A percentile compares a stretch with the other conserved stretches of the same genome.
Conservation (phyloP, 2,329 filamentous ascomycete genomes). For the Cadophora sp. region DNA sequence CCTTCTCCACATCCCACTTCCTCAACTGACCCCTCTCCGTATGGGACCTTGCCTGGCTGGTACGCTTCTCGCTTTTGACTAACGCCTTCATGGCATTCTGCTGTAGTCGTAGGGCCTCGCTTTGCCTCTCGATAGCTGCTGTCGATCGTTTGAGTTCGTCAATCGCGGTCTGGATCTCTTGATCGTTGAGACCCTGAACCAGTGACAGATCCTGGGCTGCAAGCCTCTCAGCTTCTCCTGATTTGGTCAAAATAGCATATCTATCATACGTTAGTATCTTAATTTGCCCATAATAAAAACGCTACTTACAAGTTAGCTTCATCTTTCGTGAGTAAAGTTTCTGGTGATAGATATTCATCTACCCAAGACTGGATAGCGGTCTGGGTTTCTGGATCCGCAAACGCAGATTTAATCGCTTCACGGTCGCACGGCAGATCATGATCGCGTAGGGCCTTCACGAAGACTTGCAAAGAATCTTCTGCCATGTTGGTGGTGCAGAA, state of each 20-base stretch:
- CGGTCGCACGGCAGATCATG: constrained; percentile 43
- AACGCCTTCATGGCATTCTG: constrained; percentile 64
- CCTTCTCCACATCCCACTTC: constrained; percentile 51
- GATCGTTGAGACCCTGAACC: constrained; percentile 61
- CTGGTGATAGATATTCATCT: constrained; percentile 53
- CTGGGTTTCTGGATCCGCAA: constrained; percentile 36
- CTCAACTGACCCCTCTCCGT: constrained; percentile 50
- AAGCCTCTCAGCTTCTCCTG: constrained; percentile 56
- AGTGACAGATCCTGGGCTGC: constrained; percentile 54
- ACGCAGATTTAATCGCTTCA: constrained; percentile 39
- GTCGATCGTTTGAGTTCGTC: constrained; percentile 70
- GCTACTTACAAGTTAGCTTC: constrained; percentile 59
- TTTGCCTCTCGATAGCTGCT: constrained; percentile 68
- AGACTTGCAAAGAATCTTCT: constrained; percentile 35
- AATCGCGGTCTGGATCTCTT: constrained; percentile 66
- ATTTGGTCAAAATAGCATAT: constrained; percentile 57
- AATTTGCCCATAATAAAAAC: neutral
- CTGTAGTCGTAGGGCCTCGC: constrained; percentile 65
- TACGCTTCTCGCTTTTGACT: constrained; percentile 52
- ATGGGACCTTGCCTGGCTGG: constrained; percentile 45
- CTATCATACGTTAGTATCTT: constrained; percentile 45
- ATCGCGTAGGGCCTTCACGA: constrained; percentile 40
- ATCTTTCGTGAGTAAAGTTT: constrained; percentile 61
- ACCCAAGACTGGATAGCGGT: constrained; percentile 54
- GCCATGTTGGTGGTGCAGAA: constrained; percentile 35